phyloP scores from a whole-genome alignment of 129 eudicot species.

The Tanacetum coccineum region DNA sequence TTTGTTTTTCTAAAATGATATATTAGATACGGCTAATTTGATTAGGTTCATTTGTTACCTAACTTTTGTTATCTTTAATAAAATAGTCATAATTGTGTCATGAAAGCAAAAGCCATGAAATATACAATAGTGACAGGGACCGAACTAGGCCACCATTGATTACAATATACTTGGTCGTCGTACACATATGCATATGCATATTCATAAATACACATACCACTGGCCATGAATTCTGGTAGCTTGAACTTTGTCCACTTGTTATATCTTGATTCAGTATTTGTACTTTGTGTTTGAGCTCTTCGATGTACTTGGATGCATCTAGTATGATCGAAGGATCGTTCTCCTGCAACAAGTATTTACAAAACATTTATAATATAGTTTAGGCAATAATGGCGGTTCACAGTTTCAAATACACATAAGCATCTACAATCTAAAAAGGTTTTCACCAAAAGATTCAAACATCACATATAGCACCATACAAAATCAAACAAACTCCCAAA shows the following conservation, averaged over 20 bases:
- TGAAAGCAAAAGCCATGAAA: slow-evolving; percentile 16
- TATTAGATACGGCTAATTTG: no score
- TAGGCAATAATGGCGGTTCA: not conserved
- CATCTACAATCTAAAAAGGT: not conserved
- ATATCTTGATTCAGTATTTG: slow-evolving; percentile 72
- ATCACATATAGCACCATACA: not conserved
- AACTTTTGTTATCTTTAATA: slow-evolving; percentile 6
- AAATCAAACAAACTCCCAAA: not conserved
- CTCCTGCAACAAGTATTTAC: slow-evolving; percentile 41
- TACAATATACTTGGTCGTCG: not conserved
- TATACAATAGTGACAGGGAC: slow-evolving; percentile 17
- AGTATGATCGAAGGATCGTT: slow-evolving; percentile 66
- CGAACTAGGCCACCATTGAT: slow-evolving; percentile 14
- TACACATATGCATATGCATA: not conserved
- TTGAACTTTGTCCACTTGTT: slow-evolving; percentile 36
- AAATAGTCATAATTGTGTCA: slow-evolving; percentile 8
- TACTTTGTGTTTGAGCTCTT: slow-evolving; percentile 75
- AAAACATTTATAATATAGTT: not conserved
- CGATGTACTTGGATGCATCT: slow-evolving; percentile 87
- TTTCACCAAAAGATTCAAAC: not conserved
- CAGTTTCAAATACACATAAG: not conserved
- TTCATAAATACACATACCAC: slow-evolving; percentile 37
- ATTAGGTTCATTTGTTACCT: not conserved
- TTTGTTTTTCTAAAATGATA: no score
- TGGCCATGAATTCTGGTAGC: slow-evolving; percentile 51